Evolutionary conservation across 768 basidiomycete genomes (phyloP).

Genomic region (Rhizopogon vinicolor): DNA sequence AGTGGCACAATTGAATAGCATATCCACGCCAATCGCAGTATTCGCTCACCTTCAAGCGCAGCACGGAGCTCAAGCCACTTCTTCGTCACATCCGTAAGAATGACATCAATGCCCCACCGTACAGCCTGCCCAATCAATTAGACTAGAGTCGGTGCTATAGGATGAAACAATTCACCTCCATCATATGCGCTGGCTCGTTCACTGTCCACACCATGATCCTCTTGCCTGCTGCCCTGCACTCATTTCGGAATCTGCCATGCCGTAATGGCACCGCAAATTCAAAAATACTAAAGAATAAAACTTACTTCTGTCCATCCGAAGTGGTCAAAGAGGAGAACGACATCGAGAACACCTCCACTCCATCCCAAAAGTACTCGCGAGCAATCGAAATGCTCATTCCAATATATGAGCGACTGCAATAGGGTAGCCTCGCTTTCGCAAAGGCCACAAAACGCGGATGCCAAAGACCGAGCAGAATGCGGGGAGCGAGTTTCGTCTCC

Average conservation of each 20-base stretch:
- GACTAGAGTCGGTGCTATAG: neutral
- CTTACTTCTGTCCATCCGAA: slow-evolving; percentile 66
- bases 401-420: slow-evolving; percentile 83
- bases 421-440: slow-evolving; percentile 74
- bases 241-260: slow-evolving; percentile 61
- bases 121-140: slow-evolving; percentile 46
- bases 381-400: slow-evolving; percentile 69
- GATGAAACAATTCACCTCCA: slow-evolving; percentile 55
- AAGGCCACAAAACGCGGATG: slow-evolving; percentile 84
- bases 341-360: slow-evolving; percentile 85
- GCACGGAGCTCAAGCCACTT: slow-evolving; percentile 62
- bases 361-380: slow-evolving; percentile 84
- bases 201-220: slow-evolving; percentile 95
- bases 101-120: slow-evolving; percentile 73
- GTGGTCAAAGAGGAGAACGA: slow-evolving; percentile 68
- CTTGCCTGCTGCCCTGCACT: slow-evolving; percentile 79
- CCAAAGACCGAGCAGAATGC: slow-evolving; percentile 82
- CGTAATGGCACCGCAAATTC: slow-evolving; percentile 3
- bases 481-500: slow-evolving; percentile 73
- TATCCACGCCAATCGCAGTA: neutral
- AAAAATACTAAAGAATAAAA: neutral
- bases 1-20: slow-evolving; percentile 2
- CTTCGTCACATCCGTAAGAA: slow-evolving; percentile 73
- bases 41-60: slow-evolving; percentile 49
- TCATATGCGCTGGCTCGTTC: slow-evolving; percentile 84